These are phyloP conservation scores for Quercus aquifolioides DNA, from an alignment of 306 rosid species.

Conservation along the genomic window DNA sequence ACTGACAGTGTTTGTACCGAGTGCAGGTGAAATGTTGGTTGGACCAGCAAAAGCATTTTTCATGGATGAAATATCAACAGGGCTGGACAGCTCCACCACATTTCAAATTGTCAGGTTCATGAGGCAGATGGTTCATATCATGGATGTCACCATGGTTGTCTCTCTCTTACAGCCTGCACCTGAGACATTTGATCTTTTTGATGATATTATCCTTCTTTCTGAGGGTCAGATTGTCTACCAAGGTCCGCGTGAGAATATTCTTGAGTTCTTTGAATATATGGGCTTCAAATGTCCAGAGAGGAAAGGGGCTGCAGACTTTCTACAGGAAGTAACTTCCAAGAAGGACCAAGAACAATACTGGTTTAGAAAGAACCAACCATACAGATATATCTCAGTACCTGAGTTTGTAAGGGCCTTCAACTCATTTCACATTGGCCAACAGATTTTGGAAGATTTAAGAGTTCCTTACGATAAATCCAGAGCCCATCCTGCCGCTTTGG, in stretches of 20 bases:
- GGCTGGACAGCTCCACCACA: conserved; percentile 87
- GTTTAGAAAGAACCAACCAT: conserved; percentile 44
- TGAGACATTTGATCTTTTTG: conserved; percentile 32
- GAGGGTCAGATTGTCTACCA: conserved; percentile 80
- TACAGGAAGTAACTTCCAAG: conserved; percentile 83
- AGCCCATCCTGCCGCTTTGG: conserved; percentile 69
- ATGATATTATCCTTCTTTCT: conserved; percentile 56
- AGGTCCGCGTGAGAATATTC: conserved; percentile 57
- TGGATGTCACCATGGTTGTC: conserved; percentile 69
- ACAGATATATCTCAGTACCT: conserved; percentile 50
- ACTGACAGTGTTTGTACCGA: neutral
- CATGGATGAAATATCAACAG: conserved; percentile 94
- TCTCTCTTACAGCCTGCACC: conserved; percentile 62
- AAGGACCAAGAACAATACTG: conserved; percentile 89
- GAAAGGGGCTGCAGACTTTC: conserved; percentile 81
- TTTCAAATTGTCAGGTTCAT: conserved; percentile 76
- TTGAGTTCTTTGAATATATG: conserved; percentile 55
- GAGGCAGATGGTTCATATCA: conserved; percentile 84
- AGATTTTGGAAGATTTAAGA: conserved; percentile 34
- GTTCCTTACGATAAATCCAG: conserved; percentile 53
- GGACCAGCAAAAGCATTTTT: conserved; percentile 82
- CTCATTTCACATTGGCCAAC: conserved; percentile 50
- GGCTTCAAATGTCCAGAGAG: conserved; percentile 74
- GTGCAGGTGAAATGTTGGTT: conserved; percentile 82
- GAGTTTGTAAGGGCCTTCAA: conserved; percentile 47